Conservation (phyloP, 192 early-diverging fungal genomes). For the Mortierella hygrophila region DNA sequence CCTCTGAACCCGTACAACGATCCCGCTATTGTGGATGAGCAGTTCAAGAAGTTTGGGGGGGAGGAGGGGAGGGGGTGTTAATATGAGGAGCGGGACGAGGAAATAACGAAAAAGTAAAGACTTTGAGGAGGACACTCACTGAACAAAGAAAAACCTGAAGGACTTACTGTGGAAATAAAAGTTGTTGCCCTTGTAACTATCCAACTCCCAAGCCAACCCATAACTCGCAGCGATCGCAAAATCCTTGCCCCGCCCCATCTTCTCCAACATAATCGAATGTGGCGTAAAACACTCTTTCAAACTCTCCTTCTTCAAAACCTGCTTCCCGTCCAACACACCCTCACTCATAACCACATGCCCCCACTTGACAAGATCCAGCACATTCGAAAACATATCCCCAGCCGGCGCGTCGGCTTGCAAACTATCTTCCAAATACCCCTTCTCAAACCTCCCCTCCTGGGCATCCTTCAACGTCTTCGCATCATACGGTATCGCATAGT, state of each 20-base stretch:
- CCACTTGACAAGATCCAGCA: slow-evolving; percentile 24
- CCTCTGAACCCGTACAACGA: not conserved
- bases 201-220: slow-evolving; percentile 24
- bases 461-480: slow-evolving; percentile 27
- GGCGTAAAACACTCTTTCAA: not conserved
- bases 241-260: not conserved
- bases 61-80: too few relatives aligned
- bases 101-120: not conserved
- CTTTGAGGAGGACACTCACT: too few relatives aligned
- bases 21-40: not conserved
- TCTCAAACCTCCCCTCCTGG: slow-evolving; percentile 23
- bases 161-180: not conserved
- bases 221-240: slow-evolving; percentile 11
- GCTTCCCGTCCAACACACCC: slow-evolving; percentile 10
- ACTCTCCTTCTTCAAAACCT: slow-evolving; percentile 17
- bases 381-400: slow-evolving; percentile 32
- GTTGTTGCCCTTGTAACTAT: slow-evolving; percentile 21
- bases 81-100: not conserved
- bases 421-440: slow-evolving; percentile 1
- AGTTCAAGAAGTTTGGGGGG: not conserved
- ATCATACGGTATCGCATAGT: slow-evolving; percentile 26
- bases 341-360: not conserved
- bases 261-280: not conserved
- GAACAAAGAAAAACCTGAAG: not conserved
- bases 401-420: not conserved